A percentile compares a stretch with the other conserved stretches of the same genome.
Evolutionary conservation across 257 asterid species (phyloP).

Genomic region (Solanum ossicruentum): DNA sequence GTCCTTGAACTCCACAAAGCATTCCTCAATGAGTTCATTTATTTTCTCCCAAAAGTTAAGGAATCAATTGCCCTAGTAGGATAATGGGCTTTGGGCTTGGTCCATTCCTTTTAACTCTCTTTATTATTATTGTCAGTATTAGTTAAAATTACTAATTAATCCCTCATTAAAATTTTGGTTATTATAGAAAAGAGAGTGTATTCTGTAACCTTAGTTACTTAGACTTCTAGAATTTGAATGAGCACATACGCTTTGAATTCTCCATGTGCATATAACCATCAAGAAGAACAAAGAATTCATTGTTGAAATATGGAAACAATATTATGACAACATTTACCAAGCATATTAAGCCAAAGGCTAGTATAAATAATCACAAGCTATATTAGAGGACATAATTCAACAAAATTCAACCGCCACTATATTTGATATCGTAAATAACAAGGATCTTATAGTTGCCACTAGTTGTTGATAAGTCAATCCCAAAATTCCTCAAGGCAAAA

Average conservation of each 20-base stretch:
- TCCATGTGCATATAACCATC: background rate
- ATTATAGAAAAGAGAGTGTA: background rate
- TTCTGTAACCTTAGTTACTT: background rate
- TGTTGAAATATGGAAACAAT: background rate
- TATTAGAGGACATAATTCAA: background rate
- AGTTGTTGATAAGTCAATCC: background rate
- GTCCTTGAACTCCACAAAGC: background rate
- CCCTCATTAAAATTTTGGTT: background rate
- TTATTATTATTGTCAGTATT: background rate
- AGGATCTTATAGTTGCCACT: background rate
- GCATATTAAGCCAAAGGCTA: background rate
- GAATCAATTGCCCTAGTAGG: background rate
- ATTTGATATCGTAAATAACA: background rate
- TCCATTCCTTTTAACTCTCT: background rate
- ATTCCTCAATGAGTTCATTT: background rate
- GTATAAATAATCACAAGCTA: background rate
- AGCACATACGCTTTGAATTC: background rate
- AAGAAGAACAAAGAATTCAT: background rate
- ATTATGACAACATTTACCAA: background rate
- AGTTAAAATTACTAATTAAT: background rate
- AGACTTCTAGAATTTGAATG: background rate
- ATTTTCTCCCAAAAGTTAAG: background rate
- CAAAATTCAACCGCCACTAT: background rate
- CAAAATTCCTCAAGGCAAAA: background rate
- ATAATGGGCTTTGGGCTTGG: background rate